Base-by-base conservation (phyloP, 2,329 filamentous ascomycete species). In the Esteya vermicola region DNA sequence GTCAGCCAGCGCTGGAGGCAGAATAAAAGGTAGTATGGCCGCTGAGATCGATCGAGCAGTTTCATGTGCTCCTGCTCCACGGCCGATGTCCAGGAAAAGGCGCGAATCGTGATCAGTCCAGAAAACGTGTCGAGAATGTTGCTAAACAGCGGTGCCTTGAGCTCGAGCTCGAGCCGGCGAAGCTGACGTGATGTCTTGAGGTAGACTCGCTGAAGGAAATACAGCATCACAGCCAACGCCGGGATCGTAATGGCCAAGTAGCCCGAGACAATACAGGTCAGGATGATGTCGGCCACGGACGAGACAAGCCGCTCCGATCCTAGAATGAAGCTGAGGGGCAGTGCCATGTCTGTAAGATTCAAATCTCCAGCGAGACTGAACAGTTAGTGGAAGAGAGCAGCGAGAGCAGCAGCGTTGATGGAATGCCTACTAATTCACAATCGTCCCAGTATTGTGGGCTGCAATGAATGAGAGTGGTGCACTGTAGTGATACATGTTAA, bases 1-100 rank as follows among this genome's bases (percentile, higher is more conserved):
- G 52, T 56, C 4, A 65, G 52, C 72, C 73, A 78, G 27, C 68
- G 61, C 49, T 78, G 75, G 4, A 75, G 62, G 30, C 65, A 64
- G 41, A 62, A 68, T 6, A 77, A 58, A 0, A 75, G 58, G 47
- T 78, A 78, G 37, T 67, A 71, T 0, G 73, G 72, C 19, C 59
- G 54, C 47, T 78, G 73, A 0, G 72, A 72, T 6, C 54, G 54
- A 43, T 77, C 68, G 2, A 78, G 54, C 0, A 71, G 57, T 4
- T 48, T 45, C 14, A 65, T 52, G 41, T 70, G 72, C 44, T 60
- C 60, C 22, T 61, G 48, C 14, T 63, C 54, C 40, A 64, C 59
- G 6, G 54, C 50, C 2, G 54, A 48, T 28, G 65, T 56, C 72
- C 71, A 76, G 3, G 64, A 63, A 44, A 74, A 76, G 1, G 72